Evolutionary conservation across 139 green algal genomes (phyloP), one percentile per base, ranked within the genome.

Genomic region (Chlorella sp.): DNA sequence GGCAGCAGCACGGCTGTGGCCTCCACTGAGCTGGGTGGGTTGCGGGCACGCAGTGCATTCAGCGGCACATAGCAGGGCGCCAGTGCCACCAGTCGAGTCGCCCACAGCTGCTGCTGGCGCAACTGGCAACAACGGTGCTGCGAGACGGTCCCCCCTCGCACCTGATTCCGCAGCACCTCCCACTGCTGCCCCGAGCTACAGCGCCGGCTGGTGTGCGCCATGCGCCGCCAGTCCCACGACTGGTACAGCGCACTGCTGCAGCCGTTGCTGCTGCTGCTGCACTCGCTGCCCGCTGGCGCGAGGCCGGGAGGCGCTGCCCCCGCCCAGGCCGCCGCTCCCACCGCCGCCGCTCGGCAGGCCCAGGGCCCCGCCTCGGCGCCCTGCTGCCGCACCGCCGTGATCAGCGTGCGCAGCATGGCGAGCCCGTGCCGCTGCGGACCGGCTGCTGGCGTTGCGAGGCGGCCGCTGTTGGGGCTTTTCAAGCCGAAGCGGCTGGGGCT

Each of bases 151-250:
- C 24, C 41, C n/a, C 48, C 44, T 20, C 51, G 11, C 46, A 84
- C 80, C 80, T 84, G 80, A 16, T 86, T 41, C 26, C 64, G 78
- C 28, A 88, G 48, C 51, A 88, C 76, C 65, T 85, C 84, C 84
- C 84, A 88, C 67, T 88, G 74, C 36, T 36, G 36, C 41, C 77
- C 58, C 26, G 26, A 62, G 60, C 40, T 38, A 20, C 9, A 51
- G 36, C 73, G 44, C 36, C 36, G 54, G 36, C 76, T 69, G 48
- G 48, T 82, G 54, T 56, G 56, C n/a, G 54, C 51, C 51, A 60
- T 60, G 46, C 46, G 46, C 46, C 46, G 46, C 46, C 46, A 8
- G 8, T 54, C 46, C 46, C 46, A 54, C 46, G 46, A 11, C 46
- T 41, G 20, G 7, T 36, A 24, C 54, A 43, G 58, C 76, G 26